Evolutionary conservation across 305 asterid genomes (phyloP), one percentile per base, ranked within the genome.

Genomic region (Rubia peregrina): DNA sequence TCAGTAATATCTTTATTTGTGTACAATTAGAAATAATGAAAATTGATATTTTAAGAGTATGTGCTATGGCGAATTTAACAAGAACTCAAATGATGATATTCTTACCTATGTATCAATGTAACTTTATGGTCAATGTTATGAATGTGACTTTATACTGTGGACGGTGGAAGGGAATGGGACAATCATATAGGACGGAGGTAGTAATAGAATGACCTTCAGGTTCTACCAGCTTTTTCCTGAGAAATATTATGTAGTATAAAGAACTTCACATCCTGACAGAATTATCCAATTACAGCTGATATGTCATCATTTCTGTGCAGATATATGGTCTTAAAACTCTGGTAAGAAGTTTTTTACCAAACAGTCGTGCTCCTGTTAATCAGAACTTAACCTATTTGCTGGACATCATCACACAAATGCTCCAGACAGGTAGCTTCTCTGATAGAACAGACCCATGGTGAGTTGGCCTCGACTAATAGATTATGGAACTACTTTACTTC

Each of bases 321-420:
- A 83, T 90, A 70, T 92, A 80, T 89, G 96, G 89, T 80, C 93
- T 92, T 72, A 90, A 92, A 87, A 72, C 91, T 72, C 85, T 90
- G 71, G 96, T 87, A 70, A 77, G 87, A 84, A 86, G 92, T 81
- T 86, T 88, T 79, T 80, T 90, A 80, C 96, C 96, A 61, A 87
- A 83, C 74, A 78, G 82, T 70, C 79, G 76, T 71, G 71, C 79
- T 38, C 55, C 44, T 76, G 76, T 72, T 70, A 77, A 66, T 77
- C 87, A 89, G 70, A 83, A 88, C 36, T 82, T 90, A 57, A 74
- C 79, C 73, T 73, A 77, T 80, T 81, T 92, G 82, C 81, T 87
- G 79, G 89, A 82, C 72, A 73, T 88, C 81, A 76, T 92, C 78
- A 78, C 71, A 75, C 79, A 83, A 78, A 80, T 90, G 88, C 90